These are phyloP conservation scores for Emmonsiellopsis sp. DNA, from an alignment of 2,329 filamentous ascomycete species.

Conservation along the genomic window DNA sequence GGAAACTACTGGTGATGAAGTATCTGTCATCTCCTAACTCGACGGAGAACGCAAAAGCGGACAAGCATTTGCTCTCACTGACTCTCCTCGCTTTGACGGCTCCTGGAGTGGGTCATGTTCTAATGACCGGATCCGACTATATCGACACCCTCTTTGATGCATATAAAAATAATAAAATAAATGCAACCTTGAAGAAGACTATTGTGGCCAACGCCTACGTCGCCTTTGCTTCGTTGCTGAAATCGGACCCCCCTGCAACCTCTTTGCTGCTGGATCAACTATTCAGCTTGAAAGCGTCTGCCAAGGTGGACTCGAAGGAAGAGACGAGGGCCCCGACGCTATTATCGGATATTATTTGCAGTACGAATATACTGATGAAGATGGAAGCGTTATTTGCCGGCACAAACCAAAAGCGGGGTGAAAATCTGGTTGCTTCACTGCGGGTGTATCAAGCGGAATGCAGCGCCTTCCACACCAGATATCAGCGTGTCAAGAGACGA, in stretches of 20 bases:
- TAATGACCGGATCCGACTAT: constrained; percentile 81
- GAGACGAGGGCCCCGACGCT: constrained; percentile 46
- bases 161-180: constrained; percentile 44
- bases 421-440: constrained; percentile 30
- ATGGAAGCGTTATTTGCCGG: constrained; percentile 26
- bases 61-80: constrained; percentile 24
- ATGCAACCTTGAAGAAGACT: constrained; percentile 52
- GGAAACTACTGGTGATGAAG: constrained; percentile 24
- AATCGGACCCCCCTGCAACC: constrained; percentile 57
- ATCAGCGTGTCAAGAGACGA: constrained; percentile 29
- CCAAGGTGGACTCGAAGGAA: constrained; percentile 48
- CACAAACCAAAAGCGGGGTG: constrained; percentile 30
- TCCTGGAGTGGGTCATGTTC: constrained; percentile 44
- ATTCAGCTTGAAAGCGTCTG: constrained; percentile 65
- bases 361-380: constrained; percentile 58
- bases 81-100: constrained; percentile 31
- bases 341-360: constrained; percentile 72
- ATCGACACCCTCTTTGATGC: constrained; percentile 58
- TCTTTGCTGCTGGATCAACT: constrained; percentile 73
- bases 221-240: constrained; percentile 60
- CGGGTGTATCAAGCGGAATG: constrained; percentile 30
- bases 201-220: constrained; percentile 68
- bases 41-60: constrained; percentile 6
- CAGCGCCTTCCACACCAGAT: constrained; percentile 27
- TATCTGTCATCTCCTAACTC: constrained; percentile 18